Evolutionary conservation across 768 basidiomycete species (phyloP).

Genomic region (Infundibulicybe gibba): DNA sequence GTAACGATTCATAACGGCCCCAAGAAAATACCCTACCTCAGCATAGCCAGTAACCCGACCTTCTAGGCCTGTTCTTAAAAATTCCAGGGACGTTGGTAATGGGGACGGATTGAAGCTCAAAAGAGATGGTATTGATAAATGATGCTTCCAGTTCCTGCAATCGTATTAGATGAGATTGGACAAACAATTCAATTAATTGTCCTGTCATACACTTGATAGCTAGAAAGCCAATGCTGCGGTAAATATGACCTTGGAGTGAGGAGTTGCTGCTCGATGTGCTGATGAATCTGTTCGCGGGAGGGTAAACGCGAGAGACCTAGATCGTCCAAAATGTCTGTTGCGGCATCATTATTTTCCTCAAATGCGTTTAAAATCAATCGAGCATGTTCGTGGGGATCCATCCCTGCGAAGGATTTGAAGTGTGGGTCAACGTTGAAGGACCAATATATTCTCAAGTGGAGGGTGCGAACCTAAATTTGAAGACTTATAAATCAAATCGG

Average conservation of each 20-base stretch:
- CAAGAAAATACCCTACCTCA: conserved; percentile 47
- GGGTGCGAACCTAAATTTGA: too few relatives aligned
- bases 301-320: conserved; percentile 59
- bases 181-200: conserved; percentile 5
- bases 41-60: conserved; percentile 78
- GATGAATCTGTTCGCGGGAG: conserved; percentile 54
- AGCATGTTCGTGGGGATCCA: too few relatives aligned
- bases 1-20: background rate
- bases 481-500: too few relatives aligned
- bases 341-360: background rate
- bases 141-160: conserved; percentile 69
- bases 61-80: conserved; percentile 75
- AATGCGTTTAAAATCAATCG: too few relatives aligned
- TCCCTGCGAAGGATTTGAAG: too few relatives aligned
- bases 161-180: conserved; percentile 8
- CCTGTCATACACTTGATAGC: conserved; percentile 75
- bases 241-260: conserved; percentile 65
- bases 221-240: conserved; percentile 69
- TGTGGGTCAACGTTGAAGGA: too few relatives aligned
- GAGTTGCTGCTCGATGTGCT: conserved; percentile 71
- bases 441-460: too few relatives aligned
- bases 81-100: conserved; percentile 69
- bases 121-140: conserved; percentile 58
- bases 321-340: conserved; percentile 19
- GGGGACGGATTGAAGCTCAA: conserved; percentile 65